Base-by-base conservation (phyloP, 768 basidiomycete species). In the Trametes villosa region DNA sequence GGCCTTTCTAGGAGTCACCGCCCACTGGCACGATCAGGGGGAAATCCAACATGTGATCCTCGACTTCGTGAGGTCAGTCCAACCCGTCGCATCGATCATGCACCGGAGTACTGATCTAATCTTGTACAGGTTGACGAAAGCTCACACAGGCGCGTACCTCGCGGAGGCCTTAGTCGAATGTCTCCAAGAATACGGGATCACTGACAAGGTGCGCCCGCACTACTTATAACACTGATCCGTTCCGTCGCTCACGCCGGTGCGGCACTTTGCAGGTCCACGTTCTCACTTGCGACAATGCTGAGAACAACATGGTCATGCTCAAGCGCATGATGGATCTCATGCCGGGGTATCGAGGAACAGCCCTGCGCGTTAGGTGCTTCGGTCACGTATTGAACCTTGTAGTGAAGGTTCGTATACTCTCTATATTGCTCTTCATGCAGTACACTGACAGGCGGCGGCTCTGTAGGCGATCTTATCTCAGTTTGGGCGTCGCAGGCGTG, bases 221-320 rank as follows among this genome's bases (percentile, higher is more conserved):
- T 27, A 17, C 29, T 31, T 9, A 12, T 20, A 24, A 31, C 38
- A 44, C 20, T 22, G 33, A 34, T 34, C 33, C 13, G 13, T 34
- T 7, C 33, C n/a, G n/a, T n/a, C n/a, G n/a, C n/a, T n/a, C n/a
- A n/a, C n/a, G n/a, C n/a, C n/a, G n/a, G n/a, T n/a, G n/a, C n/a
- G n/a, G n/a, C n/a, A n/a, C n/a, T n/a, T 46, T 41, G 24, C 52
- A 59, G 61, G 50, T 63, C 11, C 46, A 59, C 8, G 49, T 12
- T 9, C 15, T 78, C 1, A 78, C 76, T 0, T 75, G 71, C 49
- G 71, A 78, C 57, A 78, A 77, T 55, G 74, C 76, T 0, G 53
- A 41, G 2, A 79, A 77, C 49, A 80, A 78, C 58, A 49, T 52
- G 18, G 76, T 72, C 0, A 76, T 77, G 71, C 24, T 74, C 1